Base-by-base conservation (phyloP, 306 rosid species). In the Cicer pinnatifidum region DNA sequence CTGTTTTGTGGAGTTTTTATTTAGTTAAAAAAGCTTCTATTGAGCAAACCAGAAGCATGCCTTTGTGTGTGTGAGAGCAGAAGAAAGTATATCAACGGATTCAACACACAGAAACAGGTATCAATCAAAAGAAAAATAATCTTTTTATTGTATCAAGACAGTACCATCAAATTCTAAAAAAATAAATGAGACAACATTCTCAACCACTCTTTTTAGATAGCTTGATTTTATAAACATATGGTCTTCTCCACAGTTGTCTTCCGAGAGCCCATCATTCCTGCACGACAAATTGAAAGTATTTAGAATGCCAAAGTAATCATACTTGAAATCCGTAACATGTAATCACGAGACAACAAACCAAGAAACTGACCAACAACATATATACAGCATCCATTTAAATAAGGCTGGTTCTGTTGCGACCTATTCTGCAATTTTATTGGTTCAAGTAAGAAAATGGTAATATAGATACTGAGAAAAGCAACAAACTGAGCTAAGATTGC, bases 201-300 rank as follows among this genome's bases (percentile, higher is more conserved):
- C 44, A 17, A 51, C 38, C 73, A 43, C 66, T 64, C 63, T 43
- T 80, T 46, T 64, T 8, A n/a, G 38, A 45, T 50, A 71, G 51
- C 57, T 56, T 69, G 69, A 61, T 53, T 75, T 48, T 70, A 56
- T 53, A 52, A 60, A 65, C 40, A 20, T 15, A 13, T 7, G 13
- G 39, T 63, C 50, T 77, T 91, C 79, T 97, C 99, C 17, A 94
- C 90, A 11, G 99, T 94, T 39, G 99, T 94, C 87, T 94, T 94
- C 77, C 99, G 97, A 53, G 99, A 94, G 52, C 99, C 99, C 99
- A 91, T 94, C 99, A 94, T 94, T 83, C 99, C 97, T 94, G 87
- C 84, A 81, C 73, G 74, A 75, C 80, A 72, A 65, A 75, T 72
- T 62, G 33, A 47, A 53, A 63, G 41, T 67, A 80, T 52, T 75